Evolutionary conservation across 2,329 filamentous ascomycete species (phyloP).

Genomic region (Shiraia sp.): DNA sequence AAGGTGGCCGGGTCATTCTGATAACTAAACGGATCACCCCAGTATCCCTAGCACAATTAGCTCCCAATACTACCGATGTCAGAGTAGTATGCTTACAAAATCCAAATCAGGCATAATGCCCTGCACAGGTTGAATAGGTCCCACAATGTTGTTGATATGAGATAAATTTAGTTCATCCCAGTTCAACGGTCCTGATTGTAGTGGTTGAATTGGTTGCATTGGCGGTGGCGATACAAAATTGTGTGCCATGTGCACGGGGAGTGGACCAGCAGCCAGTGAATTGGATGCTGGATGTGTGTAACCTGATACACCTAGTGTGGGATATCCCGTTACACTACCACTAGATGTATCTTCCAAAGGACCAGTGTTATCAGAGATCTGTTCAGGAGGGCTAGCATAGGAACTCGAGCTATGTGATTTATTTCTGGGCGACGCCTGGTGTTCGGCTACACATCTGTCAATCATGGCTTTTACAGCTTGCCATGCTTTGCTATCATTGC

Average conservation of each 20-base stretch:
- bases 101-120: constrained; percentile 41
- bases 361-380: constrained; percentile 5
- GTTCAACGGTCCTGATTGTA: constrained; percentile 1
- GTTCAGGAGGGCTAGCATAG: constrained; percentile 14
- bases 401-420: constrained; percentile 20
- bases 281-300: constrained; percentile 15
- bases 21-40: constrained; percentile 44
- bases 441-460: constrained; percentile 38
- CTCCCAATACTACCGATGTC: background rate
- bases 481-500: constrained; percentile 43
- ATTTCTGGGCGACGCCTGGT: constrained; percentile 18
- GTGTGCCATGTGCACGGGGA: constrained; percentile 4
- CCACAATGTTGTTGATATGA: constrained; percentile 39
- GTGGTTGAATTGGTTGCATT: constrained; percentile 14
- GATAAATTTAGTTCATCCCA: constrained; percentile 42
- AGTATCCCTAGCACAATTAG: constrained; percentile 36
- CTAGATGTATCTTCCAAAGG: constrained; percentile 11
- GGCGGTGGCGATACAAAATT: constrained; percentile 4
- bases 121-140: constrained; percentile 25
- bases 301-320: constrained; percentile 17
- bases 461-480: constrained; percentile 44
- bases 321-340: constrained; percentile 18
- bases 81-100: constrained; percentile 32
- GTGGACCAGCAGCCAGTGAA: constrained; percentile 1
- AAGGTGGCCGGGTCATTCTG: constrained; percentile 30